Base-by-base conservation (phyloP, 2,329 filamentous ascomycete genomes). In the Fusarium lyarnte region DNA sequence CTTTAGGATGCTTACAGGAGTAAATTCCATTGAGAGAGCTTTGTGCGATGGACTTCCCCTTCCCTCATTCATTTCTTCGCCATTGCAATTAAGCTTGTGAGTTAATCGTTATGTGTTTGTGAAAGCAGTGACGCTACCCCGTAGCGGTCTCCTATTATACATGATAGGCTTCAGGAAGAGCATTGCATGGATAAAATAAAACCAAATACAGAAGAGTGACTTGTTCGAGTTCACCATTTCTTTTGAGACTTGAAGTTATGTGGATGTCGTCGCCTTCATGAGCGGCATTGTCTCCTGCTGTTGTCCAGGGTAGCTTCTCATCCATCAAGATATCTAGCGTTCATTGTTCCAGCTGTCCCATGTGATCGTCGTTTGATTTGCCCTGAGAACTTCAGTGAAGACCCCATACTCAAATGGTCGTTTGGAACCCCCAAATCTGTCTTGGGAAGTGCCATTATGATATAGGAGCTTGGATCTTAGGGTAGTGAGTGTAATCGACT, bases 21-120 rank as follows among this genome's bases (percentile, higher is more conserved):
- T 3, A 27, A 25, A 17, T 35, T 23, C 12, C 21, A 16, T 14
- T 11, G 31, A 23, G 19, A 19, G 14, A 27, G 31, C 21, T 13
- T 6, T 29, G 4, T 19, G 9, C 16, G 3, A 19, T 29, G 16
- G 33, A 36, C 8, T 6, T 6, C 4, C 1, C 5, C 2, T n/a
- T 49, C 36, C 12, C 11, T 12, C 19, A 17, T 29, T 19, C 4
- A 12, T 13, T 36, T n/a, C 21, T n/a, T 19, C 31, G 33, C 6
- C 4, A 19, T 42, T 12, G 12, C 12, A 7, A 17, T 27, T 6
- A 49, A 8, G 17, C 47, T 25, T 25, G 17, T 25, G 31, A 25
- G 16, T 35, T 13, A 33, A 33, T 35, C 12, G 31, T 23, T 25
- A 8, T 12, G 4, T 12, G 23, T 19, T 51, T 35, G 29, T 23